Evolutionary conservation across 2,329 filamentous ascomycete species (phyloP), one percentile per base, ranked within the genome.

Genomic region (Aspergillus pseudoviridinutans): DNA sequence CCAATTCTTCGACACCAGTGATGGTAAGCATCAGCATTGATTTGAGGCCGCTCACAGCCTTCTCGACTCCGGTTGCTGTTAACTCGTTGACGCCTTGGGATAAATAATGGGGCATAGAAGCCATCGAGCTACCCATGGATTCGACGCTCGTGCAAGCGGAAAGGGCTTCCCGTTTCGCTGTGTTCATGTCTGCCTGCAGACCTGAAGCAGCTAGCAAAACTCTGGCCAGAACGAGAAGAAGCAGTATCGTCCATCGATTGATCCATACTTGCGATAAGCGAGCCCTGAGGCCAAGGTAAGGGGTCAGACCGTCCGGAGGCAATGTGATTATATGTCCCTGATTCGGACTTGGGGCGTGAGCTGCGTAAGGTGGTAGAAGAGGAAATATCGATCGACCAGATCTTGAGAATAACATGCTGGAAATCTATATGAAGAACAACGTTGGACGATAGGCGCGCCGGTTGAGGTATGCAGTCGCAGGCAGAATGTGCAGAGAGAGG

Each of bases 51-150:
- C 86, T 83, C 63, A 97, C 86, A 8, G 91, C 86, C 66, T 88
- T 87, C 65, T 92, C 90, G 64, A 97, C 87, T 56, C 90, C 88
- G 50, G 82, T 82, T 32, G 91, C 90, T 7, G 91, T 89, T 65
- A 97, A 78, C 58, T 91, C 84, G 76, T 99, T 99, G 71, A 97
- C 87, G 55, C 94, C 94, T 53, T 84, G 80, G 1, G 92, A 90
- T 71, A 97, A 87, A 77, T 96, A 97, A 75, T 97, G 89, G 57
- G 94, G 94, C 92, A 97, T 96, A 41, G 94, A 97, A 42, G 93
- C 94, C 91, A 99, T 93, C 59, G 91, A 84, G 72, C 92, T 97
- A 61, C 93, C 94, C 65, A 96, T 85, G 64, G 91, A 91, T 78
- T 99, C 93, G 50, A 97, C 93, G 72, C 90, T 89, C 57, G 87